Percentiles rank a stretch among this genome's conserved stretches.
Evolutionary conservation across 352 stramenopile genomes (phyloP).

Genomic region (Globisporangium middletonii): DNA sequence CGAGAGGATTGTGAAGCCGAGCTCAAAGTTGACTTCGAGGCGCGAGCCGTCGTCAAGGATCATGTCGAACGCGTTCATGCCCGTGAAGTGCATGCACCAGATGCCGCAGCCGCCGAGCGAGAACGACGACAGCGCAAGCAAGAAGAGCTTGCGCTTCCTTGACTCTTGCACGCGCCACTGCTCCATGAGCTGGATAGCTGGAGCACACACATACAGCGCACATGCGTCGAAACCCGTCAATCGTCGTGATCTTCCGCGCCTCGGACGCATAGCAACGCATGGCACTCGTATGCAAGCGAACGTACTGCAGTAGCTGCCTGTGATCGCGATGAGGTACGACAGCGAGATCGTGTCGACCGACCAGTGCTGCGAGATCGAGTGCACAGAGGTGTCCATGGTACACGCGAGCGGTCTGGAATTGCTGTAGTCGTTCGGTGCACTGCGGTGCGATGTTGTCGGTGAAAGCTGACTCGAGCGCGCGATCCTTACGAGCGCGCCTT

Average conservation of each 20-base stretch:
- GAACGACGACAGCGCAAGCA: constrained; percentile 35
- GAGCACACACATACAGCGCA: constrained; percentile 1
- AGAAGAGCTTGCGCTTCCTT: constrained; percentile 23
- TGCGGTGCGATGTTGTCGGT: too few relatives aligned
- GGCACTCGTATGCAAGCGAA: not conserved
- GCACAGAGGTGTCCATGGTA: not conserved
- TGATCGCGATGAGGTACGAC: constrained; percentile 51
- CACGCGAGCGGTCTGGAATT: not conserved
- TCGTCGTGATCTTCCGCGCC: not conserved
- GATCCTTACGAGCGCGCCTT: not conserved
- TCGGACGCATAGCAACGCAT: not conserved
- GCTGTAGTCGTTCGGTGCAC: too few relatives aligned
- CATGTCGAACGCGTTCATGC: constrained; percentile 51
- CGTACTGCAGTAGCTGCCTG: constrained; percentile 62
- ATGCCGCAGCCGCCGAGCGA: constrained; percentile 57
- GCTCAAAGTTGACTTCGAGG: constrained; percentile 45
- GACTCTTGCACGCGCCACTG: constrained; percentile 48
- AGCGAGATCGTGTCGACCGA: constrained; percentile 31
- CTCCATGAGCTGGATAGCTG: constrained; percentile 70
- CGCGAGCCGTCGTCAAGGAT: constrained; percentile 24
- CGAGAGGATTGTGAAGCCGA: constrained; percentile 45
- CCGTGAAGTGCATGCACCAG: constrained; percentile 73
- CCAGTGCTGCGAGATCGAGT: constrained; percentile 34
- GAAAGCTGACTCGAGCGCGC: too few relatives aligned
- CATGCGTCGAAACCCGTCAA: not conserved